phyloP scores from a whole-genome alignment of 2,329 filamentous ascomycete species.

The Purpureocillium lavendulum region DNA sequence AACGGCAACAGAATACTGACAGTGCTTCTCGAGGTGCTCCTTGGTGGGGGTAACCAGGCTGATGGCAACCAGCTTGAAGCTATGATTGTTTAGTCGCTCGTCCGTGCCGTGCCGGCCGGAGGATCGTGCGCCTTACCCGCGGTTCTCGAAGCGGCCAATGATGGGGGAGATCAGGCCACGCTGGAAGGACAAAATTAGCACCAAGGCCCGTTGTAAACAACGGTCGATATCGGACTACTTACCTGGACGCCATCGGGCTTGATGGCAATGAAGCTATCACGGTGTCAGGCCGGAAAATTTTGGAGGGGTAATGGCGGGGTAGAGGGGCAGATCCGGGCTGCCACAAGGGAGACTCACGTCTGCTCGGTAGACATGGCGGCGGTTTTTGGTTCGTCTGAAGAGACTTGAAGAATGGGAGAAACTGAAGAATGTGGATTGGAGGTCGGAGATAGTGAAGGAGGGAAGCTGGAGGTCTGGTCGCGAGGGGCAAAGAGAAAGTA shows the following conservation, averaged over 20 bases:
- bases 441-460: conserved; percentile 19
- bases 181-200: conserved; percentile 36
- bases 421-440: conserved; percentile 12
- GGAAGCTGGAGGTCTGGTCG: conserved; percentile 12
- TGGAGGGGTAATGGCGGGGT: conserved; percentile 24
- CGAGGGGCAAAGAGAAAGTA: conserved; percentile 8
- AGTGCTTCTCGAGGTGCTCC: conserved; percentile 98
- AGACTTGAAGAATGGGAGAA: conserved; percentile 17
- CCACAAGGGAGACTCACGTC: conserved; percentile 55
- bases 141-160: conserved; percentile 95
- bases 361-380: conserved; percentile 69
- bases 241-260: conserved; percentile 99
- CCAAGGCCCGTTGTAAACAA: not conserved
- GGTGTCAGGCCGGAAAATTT: conserved; percentile 13
- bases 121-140: conserved; percentile 52
- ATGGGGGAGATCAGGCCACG: conserved; percentile 97
- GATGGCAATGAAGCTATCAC: conserved; percentile 93
- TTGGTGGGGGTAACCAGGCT: conserved; percentile 86
- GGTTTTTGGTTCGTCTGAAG: conserved; percentile 17
- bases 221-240: conserved; percentile 23
- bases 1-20: conserved; percentile 31
- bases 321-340: conserved; percentile 12
- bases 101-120: not conserved
- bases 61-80: conserved; percentile 97
- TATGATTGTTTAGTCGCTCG: conserved; percentile 24